Conservation (phyloP, 768 basidiomycete genomes). For the Trametes sanguinea region DNA sequence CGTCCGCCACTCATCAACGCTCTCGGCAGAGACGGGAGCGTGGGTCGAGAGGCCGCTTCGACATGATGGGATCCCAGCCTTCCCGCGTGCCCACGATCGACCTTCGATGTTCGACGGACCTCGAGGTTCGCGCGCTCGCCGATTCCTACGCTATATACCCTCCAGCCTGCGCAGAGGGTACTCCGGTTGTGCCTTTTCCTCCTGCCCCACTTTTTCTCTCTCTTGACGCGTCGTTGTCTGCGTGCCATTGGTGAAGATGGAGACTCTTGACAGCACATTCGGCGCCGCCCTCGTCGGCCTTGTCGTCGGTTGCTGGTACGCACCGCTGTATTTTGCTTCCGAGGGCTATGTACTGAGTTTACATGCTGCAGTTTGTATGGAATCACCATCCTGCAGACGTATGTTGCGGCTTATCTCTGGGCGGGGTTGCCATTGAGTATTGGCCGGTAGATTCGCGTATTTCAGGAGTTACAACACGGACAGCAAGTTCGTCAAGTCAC, state of each 20-base stretch:
- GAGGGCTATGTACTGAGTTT: not conserved
- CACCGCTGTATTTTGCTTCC: not conserved
- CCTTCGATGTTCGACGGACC: not conserved
- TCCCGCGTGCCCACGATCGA: not conserved
- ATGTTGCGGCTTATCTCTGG: not conserved
- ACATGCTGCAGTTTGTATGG: constrained; percentile 43
- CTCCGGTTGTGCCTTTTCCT: not conserved
- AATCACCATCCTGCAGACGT: constrained; percentile 42
- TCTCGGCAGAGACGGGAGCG: not conserved
- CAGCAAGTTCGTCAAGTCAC: constrained; percentile 39
- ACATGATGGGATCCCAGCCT: not conserved
- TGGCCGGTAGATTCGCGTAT: constrained; percentile 16
- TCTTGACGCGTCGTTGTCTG: not conserved
- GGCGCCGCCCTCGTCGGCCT: constrained; percentile 50
- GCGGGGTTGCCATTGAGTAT: constrained; percentile 37
- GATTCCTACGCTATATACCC: not conserved
- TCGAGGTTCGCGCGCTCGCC: not conserved
- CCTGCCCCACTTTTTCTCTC: not conserved
- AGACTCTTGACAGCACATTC: constrained; percentile 35
- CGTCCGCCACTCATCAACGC: constrained; percentile 3
- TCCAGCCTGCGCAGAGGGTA: not conserved
- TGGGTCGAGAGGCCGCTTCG: not conserved
- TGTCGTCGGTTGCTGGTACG: constrained; percentile 46
- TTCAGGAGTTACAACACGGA: constrained; percentile 44
- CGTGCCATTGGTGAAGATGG: constrained; percentile 1